Base-by-base conservation (phyloP, 1,139 yeast species). In the Candida albicans region DNA sequence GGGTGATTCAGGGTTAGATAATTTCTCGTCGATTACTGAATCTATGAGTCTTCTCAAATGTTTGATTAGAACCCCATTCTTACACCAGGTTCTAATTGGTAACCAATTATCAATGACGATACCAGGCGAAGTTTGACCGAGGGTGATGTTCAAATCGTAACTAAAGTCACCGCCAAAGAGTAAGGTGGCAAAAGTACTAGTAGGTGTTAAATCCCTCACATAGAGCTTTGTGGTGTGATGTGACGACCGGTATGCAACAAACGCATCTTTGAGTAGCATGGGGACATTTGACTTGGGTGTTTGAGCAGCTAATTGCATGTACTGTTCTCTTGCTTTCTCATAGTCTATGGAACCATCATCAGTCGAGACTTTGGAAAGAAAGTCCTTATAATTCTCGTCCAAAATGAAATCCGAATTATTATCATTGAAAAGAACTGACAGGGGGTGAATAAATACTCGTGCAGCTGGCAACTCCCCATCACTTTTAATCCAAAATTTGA, bases 41-140 rank as follows among this genome's bases (percentile, higher is more conserved):
- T 90, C 96, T 25, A 91, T 65, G 37, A 89, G 59, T 14, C 68
- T 58, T 52, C 95, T 70, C 42, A 93, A 65, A 46, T 85, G 79
- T 49, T 87, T 87, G 33, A 90, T 76, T 42, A 91, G 68, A 4
- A 93, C 96, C 0, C 95, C 98, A 57, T 91, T 89, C 54, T 95
- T 86, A 52, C 96, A 87, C 97, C 98, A 90, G 2, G 96, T 87
- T 52, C 87, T 72, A 30, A 93, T 70, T 8, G 96, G 90, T 28
- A 87, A 64, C 96, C 96, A 87, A 40, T 77, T 74, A 56, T 87
- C 96, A 46, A 90, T 59, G 25, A 84, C 75, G 45, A 84, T 72
- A 39, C 90, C 89, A 0, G 87, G 85, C 0, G 84, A 77, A 9
- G 75, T 67, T 29, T 57, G 60, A 3, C 68, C 68, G 1, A 70